Evolutionary conservation across 1,139 yeast species (phyloP).

Genomic region (Kodamaea arcana): DNA sequence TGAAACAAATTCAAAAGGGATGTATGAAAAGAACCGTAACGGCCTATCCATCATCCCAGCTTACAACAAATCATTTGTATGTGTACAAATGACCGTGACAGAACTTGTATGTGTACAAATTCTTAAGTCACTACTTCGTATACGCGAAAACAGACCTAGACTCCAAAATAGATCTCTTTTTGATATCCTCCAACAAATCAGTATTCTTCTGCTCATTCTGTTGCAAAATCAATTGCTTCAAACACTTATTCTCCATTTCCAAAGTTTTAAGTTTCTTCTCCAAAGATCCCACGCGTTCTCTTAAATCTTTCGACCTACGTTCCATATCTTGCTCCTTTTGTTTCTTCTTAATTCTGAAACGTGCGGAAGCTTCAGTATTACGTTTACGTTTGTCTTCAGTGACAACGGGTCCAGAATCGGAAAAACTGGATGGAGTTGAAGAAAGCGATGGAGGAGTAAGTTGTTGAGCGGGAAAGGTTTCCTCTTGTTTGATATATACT

Average conservation of each 20-base stretch:
- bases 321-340: constrained; percentile 58
- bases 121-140: constrained; percentile 18
- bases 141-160: constrained; percentile 30
- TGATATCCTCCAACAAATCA: constrained; percentile 39
- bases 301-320: constrained; percentile 41
- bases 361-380: constrained; percentile 61
- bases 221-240: constrained; percentile 46
- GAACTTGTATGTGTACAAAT: neutral
- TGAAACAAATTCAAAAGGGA: too few species aligned
- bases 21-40: too few species aligned
- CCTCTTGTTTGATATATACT: constrained; percentile 1
- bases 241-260: constrained; percentile 81
- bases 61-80: neutral
- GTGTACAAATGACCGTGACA: neutral
- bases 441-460: constrained; percentile 1
- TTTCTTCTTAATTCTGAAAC: constrained; percentile 60
- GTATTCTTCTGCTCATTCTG: constrained; percentile 41
- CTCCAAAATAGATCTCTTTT: constrained; percentile 35
- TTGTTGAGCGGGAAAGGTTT: neutral
- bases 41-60: too few species aligned
- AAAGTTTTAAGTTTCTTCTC: constrained; percentile 45
- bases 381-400: constrained; percentile 48
- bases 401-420: constrained; percentile 9
- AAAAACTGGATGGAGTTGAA: constrained; percentile 5
- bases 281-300: constrained; percentile 33